A percentile compares a stretch with the other conserved stretches of the same genome.
Evolutionary conservation across 2,329 filamentous ascomycete genomes (phyloP).

Genomic region (Knoxdaviesia proteae): DNA sequence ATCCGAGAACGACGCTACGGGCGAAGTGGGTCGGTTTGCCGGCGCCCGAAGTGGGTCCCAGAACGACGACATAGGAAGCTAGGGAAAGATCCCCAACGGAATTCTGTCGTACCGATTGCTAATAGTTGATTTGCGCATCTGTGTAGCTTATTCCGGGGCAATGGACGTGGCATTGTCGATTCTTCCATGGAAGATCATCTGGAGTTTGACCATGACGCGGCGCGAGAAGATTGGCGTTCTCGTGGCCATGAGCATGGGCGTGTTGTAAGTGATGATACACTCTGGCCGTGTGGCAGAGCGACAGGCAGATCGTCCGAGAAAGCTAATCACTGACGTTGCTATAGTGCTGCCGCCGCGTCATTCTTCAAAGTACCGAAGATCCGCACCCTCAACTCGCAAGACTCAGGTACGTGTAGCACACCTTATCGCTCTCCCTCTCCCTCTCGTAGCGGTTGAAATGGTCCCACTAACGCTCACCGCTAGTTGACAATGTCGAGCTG

Average conservation of each 20-base stretch:
- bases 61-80: conserved; percentile 4
- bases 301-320: conserved; percentile 4
- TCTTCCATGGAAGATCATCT: conserved; percentile 9
- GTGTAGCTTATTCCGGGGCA: conserved; percentile 5
- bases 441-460: no score
- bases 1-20: conserved; percentile 18
- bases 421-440: no score
- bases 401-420: conserved; percentile 1
- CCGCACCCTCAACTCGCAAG: conserved; percentile 1
- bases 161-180: conserved; percentile 8
- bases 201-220: conserved; percentile 10
- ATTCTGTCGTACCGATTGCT: conserved; percentile 6
- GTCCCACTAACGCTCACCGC: no score
- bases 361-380: conserved; percentile 6
- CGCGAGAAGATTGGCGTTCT: conserved; percentile 10
- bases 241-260: conserved; percentile 9
- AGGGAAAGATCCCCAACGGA: conserved; percentile 7
- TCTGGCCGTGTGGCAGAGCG: conserved; percentile 4
- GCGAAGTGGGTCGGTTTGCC: conserved; percentile 15
- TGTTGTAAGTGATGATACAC: conserved; percentile 7
- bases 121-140: conserved; percentile 3
- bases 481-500: background rate
- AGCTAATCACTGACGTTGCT: background rate
- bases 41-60: background rate
- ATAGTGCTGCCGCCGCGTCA: conserved; percentile 6